These are phyloP conservation scores for Suillus placidus DNA, from an alignment of 768 basidiomycete genomes.

Conservation along the genomic window DNA sequence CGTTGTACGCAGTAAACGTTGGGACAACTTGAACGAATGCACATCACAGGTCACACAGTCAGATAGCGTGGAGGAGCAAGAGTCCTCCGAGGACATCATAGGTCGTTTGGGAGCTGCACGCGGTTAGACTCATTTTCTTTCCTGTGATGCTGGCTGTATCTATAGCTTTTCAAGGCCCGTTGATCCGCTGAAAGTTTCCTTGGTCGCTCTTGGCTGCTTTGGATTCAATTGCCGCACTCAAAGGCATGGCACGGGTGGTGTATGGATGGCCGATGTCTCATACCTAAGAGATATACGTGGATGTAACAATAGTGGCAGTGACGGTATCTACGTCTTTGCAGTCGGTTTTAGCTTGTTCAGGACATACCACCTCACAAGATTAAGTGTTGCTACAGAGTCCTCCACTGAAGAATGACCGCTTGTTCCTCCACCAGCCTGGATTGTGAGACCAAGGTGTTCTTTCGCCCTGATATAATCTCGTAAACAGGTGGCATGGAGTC, in stretches of 20 bases:
- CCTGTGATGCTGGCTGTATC: slow-evolving; percentile 10
- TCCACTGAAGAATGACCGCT: slow-evolving; percentile 89
- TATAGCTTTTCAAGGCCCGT: slow-evolving; percentile 29
- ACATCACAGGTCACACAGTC: slow-evolving; percentile 77
- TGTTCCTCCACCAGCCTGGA: slow-evolving; percentile 77
- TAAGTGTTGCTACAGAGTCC: slow-evolving; percentile 86
- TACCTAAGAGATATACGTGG: background rate
- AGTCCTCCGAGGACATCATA: slow-evolving; percentile 80
- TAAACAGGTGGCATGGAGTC: slow-evolving; percentile 5
- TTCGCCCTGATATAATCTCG: slow-evolving; percentile 58
- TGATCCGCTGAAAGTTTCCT: slow-evolving; percentile 28
- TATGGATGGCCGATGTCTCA: background rate
- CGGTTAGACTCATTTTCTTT: slow-evolving; percentile 49
- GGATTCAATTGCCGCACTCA: background rate
- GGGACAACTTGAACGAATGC: background rate
- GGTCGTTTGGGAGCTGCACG: slow-evolving; percentile 70
- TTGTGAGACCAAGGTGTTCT: slow-evolving; percentile 77
- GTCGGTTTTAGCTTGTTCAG: slow-evolving; percentile 54
- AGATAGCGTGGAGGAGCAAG: slow-evolving; percentile 83
- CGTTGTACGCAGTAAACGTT: slow-evolving; percentile 5
- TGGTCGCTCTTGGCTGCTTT: background rate
- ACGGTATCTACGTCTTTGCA: slow-evolving; percentile 16
- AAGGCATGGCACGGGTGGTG: background rate
- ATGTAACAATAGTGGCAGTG: background rate
- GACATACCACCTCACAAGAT: slow-evolving; percentile 84